These are phyloP conservation scores for Castanea crenata DNA, from an alignment of 306 rosid genomes.

Conservation along the genomic window DNA sequence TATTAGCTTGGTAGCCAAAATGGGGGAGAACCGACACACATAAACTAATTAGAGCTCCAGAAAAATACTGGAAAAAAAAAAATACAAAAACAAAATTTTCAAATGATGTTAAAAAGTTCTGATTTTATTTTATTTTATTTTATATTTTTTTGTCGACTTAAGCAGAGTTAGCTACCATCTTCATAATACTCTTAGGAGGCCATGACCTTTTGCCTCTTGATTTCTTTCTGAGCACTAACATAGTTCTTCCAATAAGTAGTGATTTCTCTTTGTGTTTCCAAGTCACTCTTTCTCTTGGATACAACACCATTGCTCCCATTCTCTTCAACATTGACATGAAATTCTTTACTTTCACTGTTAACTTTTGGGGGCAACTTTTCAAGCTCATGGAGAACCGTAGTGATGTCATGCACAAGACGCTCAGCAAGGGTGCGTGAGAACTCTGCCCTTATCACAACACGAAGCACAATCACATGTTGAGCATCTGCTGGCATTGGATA, in stretches of 20 bases:
- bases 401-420: slow-evolving; percentile 26
- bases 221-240: slow-evolving; percentile 14
- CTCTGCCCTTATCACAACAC: slow-evolving; percentile 33
- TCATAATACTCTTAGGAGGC: not conserved
- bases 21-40: no score
- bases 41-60: no score
- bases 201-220: not conserved
- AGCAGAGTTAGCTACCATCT: not conserved
- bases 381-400: slow-evolving; percentile 26
- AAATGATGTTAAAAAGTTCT: no score
- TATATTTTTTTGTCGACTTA: no score
- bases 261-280: slow-evolving; percentile 18
- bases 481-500: slow-evolving; percentile 36
- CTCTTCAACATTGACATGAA: not conserved
- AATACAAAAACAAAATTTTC: no score
- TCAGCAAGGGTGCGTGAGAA: slow-evolving; percentile 29
- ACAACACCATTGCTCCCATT: not conserved
- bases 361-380: slow-evolving; percentile 12
- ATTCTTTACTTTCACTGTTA: not conserved
- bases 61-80: no score
- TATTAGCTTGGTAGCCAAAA: no score
- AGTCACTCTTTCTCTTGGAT: slow-evolving; percentile 11
- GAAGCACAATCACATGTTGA: slow-evolving; percentile 22
- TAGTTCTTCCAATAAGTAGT: slow-evolving; percentile 20
- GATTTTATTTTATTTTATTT: no score